Evolutionary conservation across 1,139 yeast genomes (phyloP).

Genomic region (Scheffersomyces titani): DNA sequence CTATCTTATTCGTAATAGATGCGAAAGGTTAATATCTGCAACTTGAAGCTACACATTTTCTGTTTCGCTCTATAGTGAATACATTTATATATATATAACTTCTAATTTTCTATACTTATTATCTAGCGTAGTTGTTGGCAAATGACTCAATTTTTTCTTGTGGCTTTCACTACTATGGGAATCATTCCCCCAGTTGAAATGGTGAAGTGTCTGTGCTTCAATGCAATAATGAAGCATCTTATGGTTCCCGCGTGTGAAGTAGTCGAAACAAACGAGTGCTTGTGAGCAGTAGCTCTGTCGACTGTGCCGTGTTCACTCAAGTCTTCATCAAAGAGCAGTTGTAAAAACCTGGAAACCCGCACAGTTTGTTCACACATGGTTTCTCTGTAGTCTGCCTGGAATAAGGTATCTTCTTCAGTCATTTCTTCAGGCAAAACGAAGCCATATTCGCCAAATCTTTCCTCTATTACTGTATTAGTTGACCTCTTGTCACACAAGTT

Average conservation of each 20-base stretch:
- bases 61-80: background rate
- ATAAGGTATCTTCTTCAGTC: constrained; percentile 21
- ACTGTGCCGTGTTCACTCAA: constrained; percentile 14
- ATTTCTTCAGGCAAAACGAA: constrained; percentile 24
- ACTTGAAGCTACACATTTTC: background rate
- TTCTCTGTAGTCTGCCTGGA: constrained; percentile 16
- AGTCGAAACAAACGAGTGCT: constrained; percentile 20
- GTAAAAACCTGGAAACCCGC: constrained; percentile 21
- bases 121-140: background rate
- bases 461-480: constrained; percentile 29
- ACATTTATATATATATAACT: background rate
- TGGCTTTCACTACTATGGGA: constrained; percentile 26
- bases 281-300: constrained; percentile 11
- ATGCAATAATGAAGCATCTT: constrained; percentile 20
- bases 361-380: constrained; percentile 19
- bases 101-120: background rate
- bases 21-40: too few species aligned
- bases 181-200: constrained; percentile 36
- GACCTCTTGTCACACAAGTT: constrained; percentile 30
- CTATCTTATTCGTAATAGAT: too few species aligned
- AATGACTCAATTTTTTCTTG: constrained; percentile 7
- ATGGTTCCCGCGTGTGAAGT: constrained; percentile 30
- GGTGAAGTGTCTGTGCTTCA: constrained; percentile 25
- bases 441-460: constrained; percentile 36
- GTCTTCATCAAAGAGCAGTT: constrained; percentile 21